These are phyloP conservation scores for Malassezia japonica DNA, from an alignment of 1,284 basidiomycete species.

Conservation along the genomic window DNA sequence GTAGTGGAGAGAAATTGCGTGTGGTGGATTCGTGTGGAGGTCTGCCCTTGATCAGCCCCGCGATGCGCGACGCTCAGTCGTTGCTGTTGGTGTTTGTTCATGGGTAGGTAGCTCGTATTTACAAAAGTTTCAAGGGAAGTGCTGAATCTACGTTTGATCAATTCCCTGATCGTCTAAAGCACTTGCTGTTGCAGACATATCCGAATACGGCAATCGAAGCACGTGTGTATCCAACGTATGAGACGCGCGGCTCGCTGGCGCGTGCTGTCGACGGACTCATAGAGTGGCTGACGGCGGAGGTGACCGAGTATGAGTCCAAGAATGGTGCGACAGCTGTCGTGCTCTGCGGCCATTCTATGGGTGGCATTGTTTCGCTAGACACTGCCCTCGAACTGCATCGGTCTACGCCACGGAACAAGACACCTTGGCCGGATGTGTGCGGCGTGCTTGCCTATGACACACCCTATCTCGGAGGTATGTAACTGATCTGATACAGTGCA, in stretches of 20 bases:
- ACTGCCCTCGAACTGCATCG: conserved; percentile 54
- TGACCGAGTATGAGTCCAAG: conserved; percentile 69
- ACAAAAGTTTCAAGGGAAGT: conserved; percentile 57
- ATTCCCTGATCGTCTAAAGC: conserved; percentile 67
- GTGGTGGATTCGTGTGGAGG: neutral
- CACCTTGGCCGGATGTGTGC: conserved; percentile 66
- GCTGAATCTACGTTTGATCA: conserved; percentile 65
- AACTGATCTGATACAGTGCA: conserved; percentile 53
- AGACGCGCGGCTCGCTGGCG: conserved; percentile 54
- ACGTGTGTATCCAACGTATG: conserved; percentile 76
- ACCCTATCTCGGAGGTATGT: conserved; percentile 47
- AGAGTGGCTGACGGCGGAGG: conserved; percentile 55
- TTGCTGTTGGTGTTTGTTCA: conserved; percentile 15
- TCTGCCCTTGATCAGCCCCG: neutral
- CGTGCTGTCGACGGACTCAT: conserved; percentile 26
- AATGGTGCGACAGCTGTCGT: conserved; percentile 52
- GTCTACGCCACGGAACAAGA: conserved; percentile 53
- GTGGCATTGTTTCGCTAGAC: conserved; percentile 63
- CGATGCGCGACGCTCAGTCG: neutral
- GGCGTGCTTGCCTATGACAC: conserved; percentile 81
- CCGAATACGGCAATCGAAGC: conserved; percentile 59
- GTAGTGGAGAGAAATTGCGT: neutral
- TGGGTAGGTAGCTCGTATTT: neutral
- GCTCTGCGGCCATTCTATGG: conserved; percentile 70
- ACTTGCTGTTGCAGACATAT: conserved; percentile 57